phyloP scores from a whole-genome alignment of 805 yeast species.

The Metschnikowia chrysomelidarum region DNA sequence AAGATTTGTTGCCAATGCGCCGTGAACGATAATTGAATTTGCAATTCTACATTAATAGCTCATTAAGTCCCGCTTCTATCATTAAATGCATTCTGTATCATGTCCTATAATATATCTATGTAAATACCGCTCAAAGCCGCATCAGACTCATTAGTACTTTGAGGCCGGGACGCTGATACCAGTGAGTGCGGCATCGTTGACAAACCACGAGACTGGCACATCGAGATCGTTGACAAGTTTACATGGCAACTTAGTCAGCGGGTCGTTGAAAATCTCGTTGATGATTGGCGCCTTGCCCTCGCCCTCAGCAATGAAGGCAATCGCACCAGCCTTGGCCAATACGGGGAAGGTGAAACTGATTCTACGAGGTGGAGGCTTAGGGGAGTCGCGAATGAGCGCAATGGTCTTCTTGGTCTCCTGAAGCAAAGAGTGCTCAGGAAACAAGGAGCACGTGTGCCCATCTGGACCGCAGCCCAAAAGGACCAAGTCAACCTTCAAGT shows the following conservation, averaged over 20 bases:
- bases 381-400: conserved; percentile 73
- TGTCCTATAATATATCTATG: background rate
- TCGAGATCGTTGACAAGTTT: conserved; percentile 63
- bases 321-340: conserved; percentile 48
- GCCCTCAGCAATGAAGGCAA: conserved; percentile 90
- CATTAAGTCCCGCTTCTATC: no score
- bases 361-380: conserved; percentile 93
- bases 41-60: no score
- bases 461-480: conserved; percentile 93
- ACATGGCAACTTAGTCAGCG: conserved; percentile 58
- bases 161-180: conserved; percentile 51
- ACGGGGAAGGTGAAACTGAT: conserved; percentile 85
- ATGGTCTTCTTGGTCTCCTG: conserved; percentile 51
- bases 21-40: no score
- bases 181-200: conserved; percentile 70
- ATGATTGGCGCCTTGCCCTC: conserved; percentile 74
- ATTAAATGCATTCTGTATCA: background rate
- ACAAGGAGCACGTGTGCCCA: conserved; percentile 91
- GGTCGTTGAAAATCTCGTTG: conserved; percentile 62
- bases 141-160: conserved; percentile 28
- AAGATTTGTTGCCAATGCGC: no score
- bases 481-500: conserved; percentile 56
- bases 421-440: conserved; percentile 78
- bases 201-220: conserved; percentile 75
- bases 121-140: background rate